Evolutionary conservation across 129 eudicot species (phyloP), one percentile per base, ranked within the genome.

Genomic region (Flaveria linearis): DNA sequence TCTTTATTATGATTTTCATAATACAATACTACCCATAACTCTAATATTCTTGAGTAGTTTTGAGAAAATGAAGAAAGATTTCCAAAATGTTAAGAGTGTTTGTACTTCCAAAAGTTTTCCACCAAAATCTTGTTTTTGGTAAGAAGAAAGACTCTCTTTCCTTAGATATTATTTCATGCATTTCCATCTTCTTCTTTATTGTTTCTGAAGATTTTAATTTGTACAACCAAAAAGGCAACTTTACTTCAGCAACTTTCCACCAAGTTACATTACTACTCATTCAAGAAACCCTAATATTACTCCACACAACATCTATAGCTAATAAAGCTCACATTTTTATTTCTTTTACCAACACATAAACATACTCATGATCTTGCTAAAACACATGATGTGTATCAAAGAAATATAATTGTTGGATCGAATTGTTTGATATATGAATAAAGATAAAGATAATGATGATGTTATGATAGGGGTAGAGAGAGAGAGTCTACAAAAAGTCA

Each of bases 381-480:
- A 76, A n/a, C 39, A 33, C 79, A 28, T 76, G 70, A 28, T 76
- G 70, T 36, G 50, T 28, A 68, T 47, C 46, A 52, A 62, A 58
- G 61, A 82, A 77, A 76, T 65, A 85, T 49, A 88, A 85, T 63
- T 57, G 76, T 69, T 78, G 72, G 71, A 36, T 36, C 7, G 7
- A 80, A 72, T 81, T 75, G 61, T 80, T 69, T 57, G 72, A 74
- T 36, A 36, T 36, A 36, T 36, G 41, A 36, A 36, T 36, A 36
- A 36, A 33, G 66, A 80, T 67, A 77, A 22, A 73, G 87, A 86
- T 90, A 87, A 90, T 93, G 96, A 93, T 93, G 96, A 87, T 81
- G 88, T 73, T 78, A 83, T 88, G 88, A 87, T 84, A 71, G 69
- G 75, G 41, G 41, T 36, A 83, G 82, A 80, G 63, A 52, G 63